Percentiles rank a stretch among this genome's conserved stretches.
Conservation (phyloP, 2,329 filamentous ascomycete species). For the Phialophora tarda region DNA sequence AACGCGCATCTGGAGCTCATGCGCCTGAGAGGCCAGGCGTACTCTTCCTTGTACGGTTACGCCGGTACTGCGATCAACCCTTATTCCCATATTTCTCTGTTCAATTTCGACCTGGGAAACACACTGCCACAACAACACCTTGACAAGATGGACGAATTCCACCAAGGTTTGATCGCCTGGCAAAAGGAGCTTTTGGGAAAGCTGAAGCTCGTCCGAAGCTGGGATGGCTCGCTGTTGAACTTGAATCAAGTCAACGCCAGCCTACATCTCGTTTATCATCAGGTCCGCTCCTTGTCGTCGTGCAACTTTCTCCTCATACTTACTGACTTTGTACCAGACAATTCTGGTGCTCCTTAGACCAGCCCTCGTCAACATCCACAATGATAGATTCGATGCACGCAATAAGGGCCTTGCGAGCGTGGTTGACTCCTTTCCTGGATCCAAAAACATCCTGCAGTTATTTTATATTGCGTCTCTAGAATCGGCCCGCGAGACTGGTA, state of each 20-base stretch:
- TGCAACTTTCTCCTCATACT: constrained; percentile 3
- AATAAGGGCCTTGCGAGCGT: constrained; percentile 1
- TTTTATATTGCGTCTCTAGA: constrained; percentile 15
- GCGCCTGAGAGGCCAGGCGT: constrained; percentile 28
- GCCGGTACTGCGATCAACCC: constrained; percentile 31
- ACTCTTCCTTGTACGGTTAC: constrained; percentile 30
- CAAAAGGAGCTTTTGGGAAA: constrained; percentile 19
- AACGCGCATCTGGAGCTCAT: constrained; percentile 31
- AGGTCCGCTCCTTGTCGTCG: constrained; percentile 18
- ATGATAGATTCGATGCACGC: constrained; percentile 22
- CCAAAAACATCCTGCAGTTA: background rate
- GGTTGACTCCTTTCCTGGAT: too few species aligned
- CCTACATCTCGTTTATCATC: constrained; percentile 30
- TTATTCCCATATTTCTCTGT: constrained; percentile 30
- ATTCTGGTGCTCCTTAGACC: constrained; percentile 30
- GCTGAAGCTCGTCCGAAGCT: constrained; percentile 22
- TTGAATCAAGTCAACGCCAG: constrained; percentile 25
- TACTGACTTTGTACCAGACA: constrained; percentile 15
- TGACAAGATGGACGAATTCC: constrained; percentile 32
- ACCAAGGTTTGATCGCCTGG: constrained; percentile 21
- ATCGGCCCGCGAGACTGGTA: constrained; percentile 23
- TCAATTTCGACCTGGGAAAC: constrained; percentile 24
- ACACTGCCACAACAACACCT: constrained; percentile 27
- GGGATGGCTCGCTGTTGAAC: constrained; percentile 23
- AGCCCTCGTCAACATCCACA: constrained; percentile 27